A percentile compares a stretch with the other conserved stretches of the same genome.
Evolutionary conservation across 2,329 filamentous ascomycete genomes (phyloP).

Genomic region (Thielaviopsis populi): DNA sequence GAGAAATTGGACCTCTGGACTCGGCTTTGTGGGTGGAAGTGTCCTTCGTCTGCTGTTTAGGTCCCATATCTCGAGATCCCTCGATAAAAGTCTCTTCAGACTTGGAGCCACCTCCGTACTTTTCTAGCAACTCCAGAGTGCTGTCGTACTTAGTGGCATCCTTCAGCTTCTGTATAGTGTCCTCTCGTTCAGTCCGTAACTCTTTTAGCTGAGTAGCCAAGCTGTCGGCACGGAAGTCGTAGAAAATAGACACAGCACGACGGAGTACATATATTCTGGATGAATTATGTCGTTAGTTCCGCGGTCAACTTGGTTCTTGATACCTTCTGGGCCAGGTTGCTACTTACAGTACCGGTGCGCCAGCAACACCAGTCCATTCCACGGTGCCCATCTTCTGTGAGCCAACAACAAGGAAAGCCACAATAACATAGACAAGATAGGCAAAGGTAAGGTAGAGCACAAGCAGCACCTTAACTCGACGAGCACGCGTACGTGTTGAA

Average conservation of each 20-base stretch:
- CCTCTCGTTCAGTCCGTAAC: slow-evolving; percentile 62
- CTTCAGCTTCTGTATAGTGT: slow-evolving; percentile 88
- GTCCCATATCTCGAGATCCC: neutral
- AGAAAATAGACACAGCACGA: slow-evolving; percentile 51
- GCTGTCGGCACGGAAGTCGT: slow-evolving; percentile 63
- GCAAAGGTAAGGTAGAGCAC: slow-evolving; percentile 83
- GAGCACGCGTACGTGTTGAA: slow-evolving; percentile 51
- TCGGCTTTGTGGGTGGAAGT: slow-evolving; percentile 18
- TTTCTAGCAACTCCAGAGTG: slow-evolving; percentile 81
- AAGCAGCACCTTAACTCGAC: slow-evolving; percentile 70
- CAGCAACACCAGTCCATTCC: slow-evolving; percentile 66
- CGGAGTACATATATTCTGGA: slow-evolving; percentile 66
- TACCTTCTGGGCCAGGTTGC: neutral
- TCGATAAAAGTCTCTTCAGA: slow-evolving; percentile 24
- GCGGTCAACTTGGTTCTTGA: neutral
- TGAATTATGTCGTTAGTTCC: neutral
- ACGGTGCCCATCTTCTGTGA: slow-evolving; percentile 59
- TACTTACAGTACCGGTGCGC: slow-evolving; percentile 60
- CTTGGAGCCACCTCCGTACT: slow-evolving; percentile 60
- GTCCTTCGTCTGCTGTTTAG: slow-evolving; percentile 18
- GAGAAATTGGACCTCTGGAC: neutral
- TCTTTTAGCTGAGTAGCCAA: slow-evolving; percentile 55
- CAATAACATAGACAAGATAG: slow-evolving; percentile 73
- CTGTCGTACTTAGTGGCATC: slow-evolving; percentile 91
- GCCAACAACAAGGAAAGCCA: slow-evolving; percentile 72